A percentile compares a stretch with the other conserved stretches of the same genome.
phyloP scores from a whole-genome alignment of 257 asterid species.

The Nicotiana otophora region DNA sequence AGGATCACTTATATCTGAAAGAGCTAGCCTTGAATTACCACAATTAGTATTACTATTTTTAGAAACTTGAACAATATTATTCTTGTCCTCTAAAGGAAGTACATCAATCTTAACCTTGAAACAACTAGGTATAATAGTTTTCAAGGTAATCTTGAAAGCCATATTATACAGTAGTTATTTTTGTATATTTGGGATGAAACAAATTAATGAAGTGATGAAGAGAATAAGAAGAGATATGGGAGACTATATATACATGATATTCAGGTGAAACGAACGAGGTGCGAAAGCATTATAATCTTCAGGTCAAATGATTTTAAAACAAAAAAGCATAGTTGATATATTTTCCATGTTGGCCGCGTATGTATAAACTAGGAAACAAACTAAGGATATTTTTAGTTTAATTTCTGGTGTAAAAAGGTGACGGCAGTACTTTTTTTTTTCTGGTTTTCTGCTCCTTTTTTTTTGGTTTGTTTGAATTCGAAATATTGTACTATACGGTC shows the following conservation, averaged over 20 bases:
- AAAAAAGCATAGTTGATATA: neutral
- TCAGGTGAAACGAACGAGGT: neutral
- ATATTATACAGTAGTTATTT: neutral
- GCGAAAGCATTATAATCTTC: neutral
- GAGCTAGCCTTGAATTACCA: constrained; percentile 4
- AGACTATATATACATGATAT: neutral
- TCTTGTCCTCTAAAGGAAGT: neutral
- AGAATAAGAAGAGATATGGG: neutral
- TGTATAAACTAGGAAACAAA: neutral
- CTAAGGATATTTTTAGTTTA: too few species aligned
- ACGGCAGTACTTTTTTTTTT: neutral
- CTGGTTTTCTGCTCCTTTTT: neutral
- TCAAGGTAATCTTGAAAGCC: constrained; percentile 21
- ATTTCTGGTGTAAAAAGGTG: neutral
- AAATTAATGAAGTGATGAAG: neutral
- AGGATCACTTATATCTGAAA: constrained; percentile 9
- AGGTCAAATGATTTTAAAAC: neutral
- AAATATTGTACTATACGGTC: too few species aligned
- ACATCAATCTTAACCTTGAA: constrained; percentile 17
- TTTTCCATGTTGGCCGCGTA: neutral
- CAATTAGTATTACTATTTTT: neutral
- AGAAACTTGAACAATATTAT: neutral
- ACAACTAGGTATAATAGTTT: constrained; percentile 19
- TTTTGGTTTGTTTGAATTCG: neutral
- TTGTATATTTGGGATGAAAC: neutral